These are phyloP conservation scores for Taiwanofungus camphoratus DNA, from an alignment of 1,284 basidiomycete genomes.

Conservation along the genomic window DNA sequence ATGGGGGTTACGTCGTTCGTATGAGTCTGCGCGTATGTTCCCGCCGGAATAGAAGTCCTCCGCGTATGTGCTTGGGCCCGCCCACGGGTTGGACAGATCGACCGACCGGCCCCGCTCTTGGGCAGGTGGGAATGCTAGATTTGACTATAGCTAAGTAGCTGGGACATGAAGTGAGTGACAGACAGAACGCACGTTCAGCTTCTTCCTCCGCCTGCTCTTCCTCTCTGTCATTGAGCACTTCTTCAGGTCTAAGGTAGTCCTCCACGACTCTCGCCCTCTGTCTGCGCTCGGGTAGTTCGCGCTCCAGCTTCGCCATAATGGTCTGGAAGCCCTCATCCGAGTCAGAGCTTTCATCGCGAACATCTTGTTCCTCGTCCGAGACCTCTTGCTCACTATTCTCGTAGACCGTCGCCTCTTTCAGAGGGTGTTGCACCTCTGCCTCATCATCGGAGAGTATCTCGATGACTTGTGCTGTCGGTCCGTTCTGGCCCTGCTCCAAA, in stretches of 20 bases:
- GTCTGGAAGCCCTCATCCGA: background rate
- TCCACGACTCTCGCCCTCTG: slow-evolving; percentile 3
- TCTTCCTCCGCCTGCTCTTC: slow-evolving; percentile 19
- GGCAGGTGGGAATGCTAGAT: background rate
- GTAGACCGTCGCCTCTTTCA: background rate
- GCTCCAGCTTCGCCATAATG: background rate
- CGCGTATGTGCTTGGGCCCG: slow-evolving; percentile 42
- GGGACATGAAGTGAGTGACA: too few species aligned
- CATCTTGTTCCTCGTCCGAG: slow-evolving; percentile 14
- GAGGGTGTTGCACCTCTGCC: slow-evolving; percentile 4
- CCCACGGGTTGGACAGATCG: slow-evolving; percentile 46
- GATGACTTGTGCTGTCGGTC: slow-evolving; percentile 14
- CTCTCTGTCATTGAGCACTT: background rate
- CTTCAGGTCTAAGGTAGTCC: slow-evolving; percentile 3
- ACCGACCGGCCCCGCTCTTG: slow-evolving; percentile 10
- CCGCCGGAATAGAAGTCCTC: slow-evolving; percentile 45
- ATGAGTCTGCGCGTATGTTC: slow-evolving; percentile 18
- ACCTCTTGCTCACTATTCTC: slow-evolving; percentile 3
- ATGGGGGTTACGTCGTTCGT: slow-evolving; percentile 16
- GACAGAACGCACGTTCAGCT: slow-evolving; percentile 10
- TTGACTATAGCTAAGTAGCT: too few species aligned
- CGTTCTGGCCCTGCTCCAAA: slow-evolving; percentile 11
- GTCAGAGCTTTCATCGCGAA: background rate
- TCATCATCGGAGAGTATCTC: slow-evolving; percentile 23
- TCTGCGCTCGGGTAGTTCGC: slow-evolving; percentile 15